Percentiles rank a stretch among this genome's conserved stretches.
phyloP scores from a whole-genome alignment of 257 asterid species.

The Paraleonurus japonicus region DNA sequence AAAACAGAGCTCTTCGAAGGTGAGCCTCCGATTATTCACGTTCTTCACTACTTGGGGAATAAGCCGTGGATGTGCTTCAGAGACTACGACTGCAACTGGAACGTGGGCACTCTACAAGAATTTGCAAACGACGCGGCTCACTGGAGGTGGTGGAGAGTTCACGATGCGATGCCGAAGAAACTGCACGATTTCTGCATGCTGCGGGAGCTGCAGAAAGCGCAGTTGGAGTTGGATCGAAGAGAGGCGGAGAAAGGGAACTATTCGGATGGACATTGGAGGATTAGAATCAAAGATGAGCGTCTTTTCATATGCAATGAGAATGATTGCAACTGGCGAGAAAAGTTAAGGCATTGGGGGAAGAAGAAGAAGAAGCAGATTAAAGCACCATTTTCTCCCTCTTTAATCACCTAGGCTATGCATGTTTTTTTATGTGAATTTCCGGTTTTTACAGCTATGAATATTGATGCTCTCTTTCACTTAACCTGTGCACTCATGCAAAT shows the following conservation, averaged over 20 bases:
- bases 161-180: conserved; percentile 59
- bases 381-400: neutral
- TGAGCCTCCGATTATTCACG: conserved; percentile 66
- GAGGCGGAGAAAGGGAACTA: conserved; percentile 61
- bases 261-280: conserved; percentile 72
- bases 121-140: conserved; percentile 86
- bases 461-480: no score
- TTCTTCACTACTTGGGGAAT: conserved; percentile 69
- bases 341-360: conserved; percentile 70
- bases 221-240: conserved; percentile 77
- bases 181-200: conserved; percentile 51
- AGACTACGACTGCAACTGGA: conserved; percentile 92
- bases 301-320: conserved; percentile 51
- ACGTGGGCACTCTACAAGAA: conserved; percentile 57
- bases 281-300: conserved; percentile 44
- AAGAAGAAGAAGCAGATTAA: neutral
- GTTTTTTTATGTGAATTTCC: no score
- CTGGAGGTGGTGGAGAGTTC: conserved; percentile 75
- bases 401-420: neutral
- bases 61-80: conserved; percentile 88
- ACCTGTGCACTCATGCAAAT: no score
- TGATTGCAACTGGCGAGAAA: conserved; percentile 63
- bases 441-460: no score
- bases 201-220: conserved; percentile 73
- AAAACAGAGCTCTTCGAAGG: conserved; percentile 52